These are phyloP conservation scores for Exophiala lecanii-corni DNA, from an alignment of 2,329 filamentous ascomycete species.

Conservation along the genomic window DNA sequence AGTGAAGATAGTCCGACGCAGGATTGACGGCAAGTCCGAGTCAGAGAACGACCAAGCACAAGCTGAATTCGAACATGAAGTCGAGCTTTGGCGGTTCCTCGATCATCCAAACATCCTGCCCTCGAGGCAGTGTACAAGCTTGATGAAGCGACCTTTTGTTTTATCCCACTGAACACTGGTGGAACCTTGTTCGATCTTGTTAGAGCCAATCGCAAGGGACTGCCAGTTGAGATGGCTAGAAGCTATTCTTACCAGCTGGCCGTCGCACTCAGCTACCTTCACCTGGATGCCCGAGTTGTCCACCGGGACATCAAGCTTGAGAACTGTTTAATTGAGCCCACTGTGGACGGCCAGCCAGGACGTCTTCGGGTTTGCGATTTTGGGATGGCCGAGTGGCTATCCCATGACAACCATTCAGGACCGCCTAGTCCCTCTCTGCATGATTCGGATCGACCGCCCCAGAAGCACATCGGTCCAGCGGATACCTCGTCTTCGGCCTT, in stretches of 20 bases:
- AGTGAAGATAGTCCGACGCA: slow-evolving; percentile 64
- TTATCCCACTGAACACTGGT: slow-evolving; percentile 59
- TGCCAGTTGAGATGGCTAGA: slow-evolving; percentile 50
- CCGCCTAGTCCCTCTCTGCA: slow-evolving; percentile 48
- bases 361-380: slow-evolving; percentile 63
- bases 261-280: slow-evolving; percentile 60
- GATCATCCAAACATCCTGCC: slow-evolving; percentile 59
- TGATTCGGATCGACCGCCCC: slow-evolving; percentile 43
- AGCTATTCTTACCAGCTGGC: slow-evolving; percentile 61
- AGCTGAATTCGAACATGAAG: slow-evolving; percentile 64
- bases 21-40: slow-evolving; percentile 52
- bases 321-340: slow-evolving; percentile 59
- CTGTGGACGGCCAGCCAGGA: slow-evolving; percentile 48
- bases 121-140: slow-evolving; percentile 62
- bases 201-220: slow-evolving; percentile 50
- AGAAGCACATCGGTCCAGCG: slow-evolving; percentile 50
- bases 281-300: slow-evolving; percentile 62
- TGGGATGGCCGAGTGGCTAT: slow-evolving; percentile 64
- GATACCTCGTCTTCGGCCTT: slow-evolving; percentile 49
- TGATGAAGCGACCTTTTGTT: slow-evolving; percentile 64
- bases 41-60: slow-evolving; percentile 61
- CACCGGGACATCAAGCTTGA: slow-evolving; percentile 67
- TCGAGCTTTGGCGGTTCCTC: slow-evolving; percentile 62
- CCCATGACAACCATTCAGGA: slow-evolving; percentile 47
- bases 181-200: slow-evolving; percentile 62